A percentile compares a stretch with the other conserved stretches of the same genome.
Conservation (phyloP, 1,284 basidiomycete genomes). For the Irpex rosettiformis region DNA sequence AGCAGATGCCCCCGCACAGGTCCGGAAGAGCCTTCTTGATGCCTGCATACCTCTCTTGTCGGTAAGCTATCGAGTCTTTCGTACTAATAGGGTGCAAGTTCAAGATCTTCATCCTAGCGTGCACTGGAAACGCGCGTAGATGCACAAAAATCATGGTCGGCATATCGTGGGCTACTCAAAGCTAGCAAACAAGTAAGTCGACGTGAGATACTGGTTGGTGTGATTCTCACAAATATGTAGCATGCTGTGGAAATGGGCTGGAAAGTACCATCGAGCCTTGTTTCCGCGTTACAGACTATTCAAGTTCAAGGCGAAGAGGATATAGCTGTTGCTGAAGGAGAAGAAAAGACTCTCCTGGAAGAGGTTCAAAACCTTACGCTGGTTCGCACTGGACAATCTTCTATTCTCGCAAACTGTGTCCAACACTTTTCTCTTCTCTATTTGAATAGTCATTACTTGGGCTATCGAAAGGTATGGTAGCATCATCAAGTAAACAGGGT, state of each 20-base stretch:
- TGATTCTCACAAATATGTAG: slow-evolving; percentile 17
- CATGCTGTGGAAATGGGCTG: slow-evolving; percentile 47
- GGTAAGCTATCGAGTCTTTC: slow-evolving; percentile 29
- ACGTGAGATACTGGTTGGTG: slow-evolving; percentile 9
- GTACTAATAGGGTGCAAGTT: background rate
- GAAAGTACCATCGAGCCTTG: slow-evolving; percentile 42
- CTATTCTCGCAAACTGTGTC: slow-evolving; percentile 39
- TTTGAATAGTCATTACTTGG: slow-evolving; percentile 49
- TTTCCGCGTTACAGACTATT: slow-evolving; percentile 37
- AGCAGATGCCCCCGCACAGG: background rate
- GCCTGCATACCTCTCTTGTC: slow-evolving; percentile 46
- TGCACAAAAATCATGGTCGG: slow-evolving; percentile 14
- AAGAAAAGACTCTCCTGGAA: slow-evolving; percentile 20
- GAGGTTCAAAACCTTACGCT: slow-evolving; percentile 52
- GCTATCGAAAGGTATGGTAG: slow-evolving; percentile 17
- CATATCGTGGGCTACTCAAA: slow-evolving; percentile 20
- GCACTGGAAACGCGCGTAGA: background rate
- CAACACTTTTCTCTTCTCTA: slow-evolving; percentile 42
- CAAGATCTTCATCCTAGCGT: slow-evolving; percentile 26
- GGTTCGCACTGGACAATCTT: slow-evolving; percentile 61
- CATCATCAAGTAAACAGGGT: slow-evolving; percentile 23
- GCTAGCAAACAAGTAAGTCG: slow-evolving; percentile 41
- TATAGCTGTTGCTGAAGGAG: slow-evolving; percentile 13
- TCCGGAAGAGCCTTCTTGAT: slow-evolving; percentile 32
- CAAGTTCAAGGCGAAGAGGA: slow-evolving; percentile 31